Percentiles rank a stretch among this genome's conserved stretches.
Conservation (phyloP, 495 filamentous ascomycete species). For the Penicillium chermesinum region DNA sequence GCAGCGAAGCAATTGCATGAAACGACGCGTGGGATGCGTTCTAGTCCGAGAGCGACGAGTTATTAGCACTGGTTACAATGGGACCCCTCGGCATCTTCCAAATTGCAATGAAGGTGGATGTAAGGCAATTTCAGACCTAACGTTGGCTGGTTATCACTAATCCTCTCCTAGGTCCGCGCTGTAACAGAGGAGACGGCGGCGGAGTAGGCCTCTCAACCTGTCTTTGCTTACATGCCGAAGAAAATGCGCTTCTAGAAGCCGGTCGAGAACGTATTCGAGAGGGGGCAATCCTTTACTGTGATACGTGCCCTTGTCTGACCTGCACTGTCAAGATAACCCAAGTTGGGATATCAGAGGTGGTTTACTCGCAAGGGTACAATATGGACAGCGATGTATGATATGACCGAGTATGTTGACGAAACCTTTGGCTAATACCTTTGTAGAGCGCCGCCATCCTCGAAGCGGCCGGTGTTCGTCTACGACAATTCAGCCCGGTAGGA, state of each 20-base stretch:
- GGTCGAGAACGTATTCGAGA: slow-evolving; percentile 83
- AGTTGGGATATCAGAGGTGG: slow-evolving; percentile 91
- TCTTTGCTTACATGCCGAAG: slow-evolving; percentile 92
- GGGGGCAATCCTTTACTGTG: slow-evolving; percentile 79
- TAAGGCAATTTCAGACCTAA: slow-evolving; percentile 17
- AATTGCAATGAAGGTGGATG: slow-evolving; percentile 97
- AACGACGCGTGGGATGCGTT: slow-evolving; percentile 89
- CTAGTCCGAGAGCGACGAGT: slow-evolving; percentile 85
- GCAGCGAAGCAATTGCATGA: slow-evolving; percentile 95
- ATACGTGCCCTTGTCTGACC: slow-evolving; percentile 97
- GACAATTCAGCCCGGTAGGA: slow-evolving; percentile 78
- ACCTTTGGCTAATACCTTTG: slow-evolving; percentile 9
- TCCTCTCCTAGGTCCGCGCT: slow-evolving; percentile 54
- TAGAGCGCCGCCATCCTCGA: slow-evolving; percentile 73
- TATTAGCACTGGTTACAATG: slow-evolving; percentile 96
- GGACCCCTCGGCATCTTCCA: slow-evolving; percentile 74
- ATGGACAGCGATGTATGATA: slow-evolving; percentile 67
- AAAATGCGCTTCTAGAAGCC: slow-evolving; percentile 92
- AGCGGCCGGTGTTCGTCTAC: slow-evolving; percentile 68
- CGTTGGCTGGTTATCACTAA: neutral
- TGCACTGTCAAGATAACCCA: slow-evolving; percentile 97
- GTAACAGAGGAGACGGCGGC: slow-evolving; percentile 66
- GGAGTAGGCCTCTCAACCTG: slow-evolving; percentile 78
- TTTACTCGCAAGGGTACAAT: slow-evolving; percentile 87
- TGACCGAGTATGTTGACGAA: neutral